A percentile compares a stretch with the other conserved stretches of the same genome.
Conservation (phyloP, 2,329 filamentous ascomycete genomes). For the Fusarium humuli region DNA sequence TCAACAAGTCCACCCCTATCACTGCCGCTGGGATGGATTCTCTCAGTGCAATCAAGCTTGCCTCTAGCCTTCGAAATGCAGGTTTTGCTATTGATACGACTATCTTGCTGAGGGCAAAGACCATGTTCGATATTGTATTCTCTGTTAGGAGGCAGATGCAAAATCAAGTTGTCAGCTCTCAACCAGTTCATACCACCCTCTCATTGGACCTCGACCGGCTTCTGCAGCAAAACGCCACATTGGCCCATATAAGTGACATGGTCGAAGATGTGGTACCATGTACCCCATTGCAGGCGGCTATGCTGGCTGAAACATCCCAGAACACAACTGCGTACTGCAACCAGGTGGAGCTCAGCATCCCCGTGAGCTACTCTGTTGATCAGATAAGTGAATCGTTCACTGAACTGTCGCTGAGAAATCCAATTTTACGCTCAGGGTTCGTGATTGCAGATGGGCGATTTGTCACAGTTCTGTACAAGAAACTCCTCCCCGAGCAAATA, state of each 20-base stretch:
- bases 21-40: constrained; percentile 74
- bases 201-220: constrained; percentile 36
- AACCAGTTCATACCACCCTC: constrained; percentile 19
- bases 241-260: constrained; percentile 36
- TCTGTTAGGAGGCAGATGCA: constrained; percentile 13
- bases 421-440: constrained; percentile 82
- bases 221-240: constrained; percentile 23
- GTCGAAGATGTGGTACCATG: constrained; percentile 67
- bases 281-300: constrained; percentile 79
- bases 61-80: constrained; percentile 69
- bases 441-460: constrained; percentile 57
- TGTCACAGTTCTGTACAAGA: constrained; percentile 69
- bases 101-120: constrained; percentile 69
- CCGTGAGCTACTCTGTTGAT: constrained; percentile 48
- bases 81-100: constrained; percentile 69
- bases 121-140: constrained; percentile 50
- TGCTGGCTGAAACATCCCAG: constrained; percentile 79
- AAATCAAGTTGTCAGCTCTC: neutral
- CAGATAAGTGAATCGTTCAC: constrained; percentile 63
- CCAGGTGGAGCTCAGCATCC: constrained; percentile 74
- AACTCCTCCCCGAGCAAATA: constrained; percentile 58
- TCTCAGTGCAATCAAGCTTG: constrained; percentile 60
- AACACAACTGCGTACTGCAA: constrained; percentile 79
- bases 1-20: constrained; percentile 58
- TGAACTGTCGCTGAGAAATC: constrained; percentile 65